A percentile compares a stretch with the other conserved stretches of the same genome.
phyloP scores from a whole-genome alignment of 1,139 yeast genomes.

The Lodderomyces pseudojiufengensis region DNA sequence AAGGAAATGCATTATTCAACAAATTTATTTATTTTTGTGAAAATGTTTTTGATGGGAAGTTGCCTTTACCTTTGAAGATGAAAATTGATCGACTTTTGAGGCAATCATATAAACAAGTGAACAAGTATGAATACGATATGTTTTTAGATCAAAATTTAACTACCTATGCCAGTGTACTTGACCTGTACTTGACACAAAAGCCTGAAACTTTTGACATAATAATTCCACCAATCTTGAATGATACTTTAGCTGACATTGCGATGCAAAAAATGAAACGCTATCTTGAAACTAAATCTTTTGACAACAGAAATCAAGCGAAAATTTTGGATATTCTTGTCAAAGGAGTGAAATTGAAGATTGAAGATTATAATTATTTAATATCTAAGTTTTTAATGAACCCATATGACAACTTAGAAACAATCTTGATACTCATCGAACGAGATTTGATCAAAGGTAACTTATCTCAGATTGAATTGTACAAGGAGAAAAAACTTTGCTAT shows the following conservation, averaged over 20 bases:
- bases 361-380: background rate
- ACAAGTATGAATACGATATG: background rate
- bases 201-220: background rate
- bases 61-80: slow-evolving; percentile 1
- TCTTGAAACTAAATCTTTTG: background rate
- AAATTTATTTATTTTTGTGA: slow-evolving; percentile 3
- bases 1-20: slow-evolving; percentile 1
- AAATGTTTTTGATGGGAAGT: slow-evolving; percentile 1
- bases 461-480: slow-evolving; percentile 8
- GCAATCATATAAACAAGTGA: background rate
- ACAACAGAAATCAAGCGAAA: background rate
- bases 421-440: slow-evolving; percentile 27
- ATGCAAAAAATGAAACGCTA: background rate
- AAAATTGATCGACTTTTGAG: slow-evolving; percentile 1
- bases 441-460: slow-evolving; percentile 30
- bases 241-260: slow-evolving; percentile 3
- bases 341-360: slow-evolving; percentile 4
- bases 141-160: slow-evolving; percentile 1
- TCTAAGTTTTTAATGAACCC: slow-evolving; percentile 1
- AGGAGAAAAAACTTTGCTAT: slow-evolving; percentile 12
- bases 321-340: slow-evolving; percentile 1
- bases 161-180: background rate
- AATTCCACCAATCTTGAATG: slow-evolving; percentile 1
- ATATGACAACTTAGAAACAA: slow-evolving; percentile 12
- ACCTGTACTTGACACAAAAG: background rate